Conservation (phyloP, 805 yeast species). For the Candida rishiriensis region DNA sequence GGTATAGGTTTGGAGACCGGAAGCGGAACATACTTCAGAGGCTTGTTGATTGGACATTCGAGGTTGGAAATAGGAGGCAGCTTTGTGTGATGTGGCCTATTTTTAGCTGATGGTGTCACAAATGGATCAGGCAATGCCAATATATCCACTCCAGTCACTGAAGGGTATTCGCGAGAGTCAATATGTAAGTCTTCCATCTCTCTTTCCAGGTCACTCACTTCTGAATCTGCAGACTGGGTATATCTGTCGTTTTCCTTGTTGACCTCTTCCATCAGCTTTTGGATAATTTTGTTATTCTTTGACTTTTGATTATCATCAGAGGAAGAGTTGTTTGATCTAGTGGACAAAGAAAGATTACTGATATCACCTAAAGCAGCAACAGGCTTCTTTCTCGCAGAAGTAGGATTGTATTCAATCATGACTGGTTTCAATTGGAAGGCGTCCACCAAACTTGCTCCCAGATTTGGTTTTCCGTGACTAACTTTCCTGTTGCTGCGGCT, state of each 20-base stretch:
- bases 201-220: not conserved
- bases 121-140: constrained; percentile 26
- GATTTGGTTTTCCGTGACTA: not conserved
- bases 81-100: not conserved
- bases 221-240: not conserved
- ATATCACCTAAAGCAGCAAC: constrained; percentile 8
- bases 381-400: constrained; percentile 19
- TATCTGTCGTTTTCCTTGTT: constrained; percentile 5
- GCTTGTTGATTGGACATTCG: constrained; percentile 3
- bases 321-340: not conserved
- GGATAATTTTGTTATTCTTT: constrained; percentile 21
- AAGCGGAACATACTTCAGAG: constrained; percentile 21
- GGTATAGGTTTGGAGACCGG: constrained; percentile 15
- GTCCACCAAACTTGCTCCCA: constrained; percentile 12
- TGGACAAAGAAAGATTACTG: constrained; percentile 6
- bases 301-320: constrained; percentile 2
- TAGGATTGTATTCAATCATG: constrained; percentile 24
- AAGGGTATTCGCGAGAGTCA: not conserved
- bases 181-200: not conserved
- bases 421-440: constrained; percentile 24
- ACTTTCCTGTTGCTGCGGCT: not conserved
- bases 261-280: constrained; percentile 33
- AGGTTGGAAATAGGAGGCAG: constrained; percentile 1
- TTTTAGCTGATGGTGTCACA: constrained; percentile 23
- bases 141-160: constrained; percentile 1